Base-by-base conservation (phyloP, 306 rosid genomes). In the Cicer bijugum region DNA sequence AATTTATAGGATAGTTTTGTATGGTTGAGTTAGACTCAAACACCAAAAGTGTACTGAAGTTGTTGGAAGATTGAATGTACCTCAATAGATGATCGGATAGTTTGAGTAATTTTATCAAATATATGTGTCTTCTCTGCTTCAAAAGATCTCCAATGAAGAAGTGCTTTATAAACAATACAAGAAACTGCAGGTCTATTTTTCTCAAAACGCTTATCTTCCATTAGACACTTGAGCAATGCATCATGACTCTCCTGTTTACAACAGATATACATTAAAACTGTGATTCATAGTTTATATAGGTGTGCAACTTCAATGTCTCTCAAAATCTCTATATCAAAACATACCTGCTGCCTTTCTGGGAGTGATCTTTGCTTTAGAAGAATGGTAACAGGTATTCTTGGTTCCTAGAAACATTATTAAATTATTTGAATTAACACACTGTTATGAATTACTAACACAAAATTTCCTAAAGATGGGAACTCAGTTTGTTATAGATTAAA, bases 71-170 rank as follows among this genome's bases (percentile, higher is more conserved):
- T 48, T 38, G 35, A 85, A 89, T 38, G 35, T 88, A 89, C 96
- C 93, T 92, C 97, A 66, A 88, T 82, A 50, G 86, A 78, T 47
- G 87, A 75, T 68, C 92, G 78, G 46, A 92, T 86, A 53, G 83
- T 71, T 45, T 92, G 93, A 65, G 70, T 90, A 59, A 92, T 88
- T 75, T 86, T 86, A 76, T 92, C 97, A 74, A 92, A 92, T 82
- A 92, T 84, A 76, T 78, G 86, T 42, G 97, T 89, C 76, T 83
- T 92, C 76, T 88, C 93, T 59, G 96, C 89, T 76, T 92, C 97
- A 81, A 92, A 90, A 20, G 92, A 89, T 81, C 97, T 77, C 97
- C 97, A 92, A 48, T 89, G 97, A 75, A 92, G 87, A 83, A 92
- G 96, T 74, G 92, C 65, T 81, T 86, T 89, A 84, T 89, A 90